Conservation (phyloP, 2,329 filamentous ascomycete genomes). For the Penicillium sp. region DNA sequence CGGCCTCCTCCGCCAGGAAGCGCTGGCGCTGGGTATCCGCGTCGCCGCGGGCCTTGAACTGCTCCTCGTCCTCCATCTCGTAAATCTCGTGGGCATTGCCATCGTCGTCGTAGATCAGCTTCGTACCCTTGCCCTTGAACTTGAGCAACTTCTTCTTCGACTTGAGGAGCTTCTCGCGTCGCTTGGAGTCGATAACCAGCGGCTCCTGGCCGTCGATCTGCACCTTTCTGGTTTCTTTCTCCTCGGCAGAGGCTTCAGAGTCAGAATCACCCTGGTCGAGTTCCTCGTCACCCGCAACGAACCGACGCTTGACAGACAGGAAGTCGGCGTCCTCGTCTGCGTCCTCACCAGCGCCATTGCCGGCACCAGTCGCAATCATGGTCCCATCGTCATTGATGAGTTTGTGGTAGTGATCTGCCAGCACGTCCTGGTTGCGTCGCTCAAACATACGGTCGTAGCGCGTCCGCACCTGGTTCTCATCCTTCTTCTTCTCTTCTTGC, state of each 20-base stretch:
- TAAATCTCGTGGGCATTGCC: conserved; percentile 80
- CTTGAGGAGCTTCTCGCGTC: conserved; percentile 87
- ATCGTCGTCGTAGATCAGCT: conserved; percentile 88
- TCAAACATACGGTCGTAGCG: conserved; percentile 99
- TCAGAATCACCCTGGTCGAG: conserved; percentile 36
- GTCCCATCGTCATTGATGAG: conserved; percentile 62
- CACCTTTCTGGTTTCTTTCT: conserved; percentile 40
- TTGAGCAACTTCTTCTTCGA: conserved; percentile 93
- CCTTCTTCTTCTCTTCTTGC: conserved; percentile 60
- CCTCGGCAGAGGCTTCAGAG: conserved; percentile 40
- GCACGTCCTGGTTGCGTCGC: conserved; percentile 87
- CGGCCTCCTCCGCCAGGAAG: conserved; percentile 72
- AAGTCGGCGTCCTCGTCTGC: conserved; percentile 73
- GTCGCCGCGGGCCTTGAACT: conserved; percentile 68
- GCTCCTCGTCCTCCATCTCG: conserved; percentile 77
- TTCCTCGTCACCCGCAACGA: conserved; percentile 63
- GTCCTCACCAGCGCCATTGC: conserved; percentile 41
- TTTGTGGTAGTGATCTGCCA: conserved; percentile 90
- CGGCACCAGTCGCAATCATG: conserved; percentile 32
- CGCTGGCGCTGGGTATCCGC: conserved; percentile 68
- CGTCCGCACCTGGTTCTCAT: conserved; percentile 64
- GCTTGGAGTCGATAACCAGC: conserved; percentile 85
- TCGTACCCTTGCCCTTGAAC: conserved; percentile 78
- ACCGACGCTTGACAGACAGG: conserved; percentile 81
- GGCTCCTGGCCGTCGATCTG: conserved; percentile 60